A percentile compares a stretch with the other conserved stretches of the same genome.
Evolutionary conservation across 805 yeast genomes (phyloP).

Genomic region (Starmera quercuum): DNA sequence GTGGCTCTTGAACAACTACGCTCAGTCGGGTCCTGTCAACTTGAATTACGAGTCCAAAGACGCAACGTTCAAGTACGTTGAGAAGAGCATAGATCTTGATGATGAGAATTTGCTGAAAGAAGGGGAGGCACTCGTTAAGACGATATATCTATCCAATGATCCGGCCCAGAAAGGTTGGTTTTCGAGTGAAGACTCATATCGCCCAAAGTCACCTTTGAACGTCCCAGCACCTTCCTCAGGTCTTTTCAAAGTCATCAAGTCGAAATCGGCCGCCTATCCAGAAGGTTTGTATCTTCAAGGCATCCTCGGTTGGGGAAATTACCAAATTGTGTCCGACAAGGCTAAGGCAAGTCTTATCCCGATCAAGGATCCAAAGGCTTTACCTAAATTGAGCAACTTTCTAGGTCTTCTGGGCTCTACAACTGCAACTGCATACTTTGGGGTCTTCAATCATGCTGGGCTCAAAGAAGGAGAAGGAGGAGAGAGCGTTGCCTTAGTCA

Average conservation of each 20-base stretch:
- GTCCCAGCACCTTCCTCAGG: slow-evolving; percentile 44
- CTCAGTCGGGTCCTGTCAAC: slow-evolving; percentile 20
- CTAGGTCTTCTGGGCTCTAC: slow-evolving; percentile 48
- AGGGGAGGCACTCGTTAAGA: slow-evolving; percentile 38
- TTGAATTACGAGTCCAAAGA: slow-evolving; percentile 16
- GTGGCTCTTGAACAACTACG: slow-evolving; percentile 21
- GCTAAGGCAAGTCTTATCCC: not conserved
- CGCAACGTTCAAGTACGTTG: slow-evolving; percentile 22
- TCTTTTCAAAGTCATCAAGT: slow-evolving; percentile 40
- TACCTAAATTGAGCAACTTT: slow-evolving; percentile 30
- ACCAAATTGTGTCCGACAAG: slow-evolving; percentile 24
- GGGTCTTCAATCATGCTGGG: slow-evolving; percentile 42
- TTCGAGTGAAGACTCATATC: slow-evolving; percentile 22
- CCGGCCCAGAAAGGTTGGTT: slow-evolving; percentile 60
- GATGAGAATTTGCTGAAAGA: slow-evolving; percentile 20
- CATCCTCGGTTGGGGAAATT: slow-evolving; percentile 40
- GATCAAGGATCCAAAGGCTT: slow-evolving; percentile 12
- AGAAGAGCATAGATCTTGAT: slow-evolving; percentile 13
- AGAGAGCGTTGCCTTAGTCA: slow-evolving; percentile 39
- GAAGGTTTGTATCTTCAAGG: slow-evolving; percentile 39
- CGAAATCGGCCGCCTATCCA: slow-evolving; percentile 31
- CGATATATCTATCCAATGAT: slow-evolving; percentile 44
- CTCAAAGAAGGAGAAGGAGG: slow-evolving; percentile 30
- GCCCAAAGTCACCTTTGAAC: slow-evolving; percentile 26
- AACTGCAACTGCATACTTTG: slow-evolving; percentile 54